Conservation (phyloP, 179 eudicot genomes). For the Corrigiola litoralis region DNA sequence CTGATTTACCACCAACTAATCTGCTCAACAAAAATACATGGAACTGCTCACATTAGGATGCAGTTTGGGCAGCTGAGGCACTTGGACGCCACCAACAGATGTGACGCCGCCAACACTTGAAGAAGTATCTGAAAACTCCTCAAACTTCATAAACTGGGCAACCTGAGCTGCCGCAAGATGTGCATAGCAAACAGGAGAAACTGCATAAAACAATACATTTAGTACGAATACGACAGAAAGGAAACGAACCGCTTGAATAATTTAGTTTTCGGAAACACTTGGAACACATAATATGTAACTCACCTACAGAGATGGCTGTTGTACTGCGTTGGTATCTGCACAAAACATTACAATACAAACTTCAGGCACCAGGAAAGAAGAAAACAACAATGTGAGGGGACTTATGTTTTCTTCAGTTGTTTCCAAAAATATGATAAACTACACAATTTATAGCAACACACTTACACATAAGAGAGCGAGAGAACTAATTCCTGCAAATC, state of each 20-base stretch:
- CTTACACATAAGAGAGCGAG: slow-evolving; percentile 36
- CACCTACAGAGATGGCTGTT: slow-evolving; percentile 57
- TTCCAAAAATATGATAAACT: too few species aligned
- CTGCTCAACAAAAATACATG: slow-evolving; percentile 56
- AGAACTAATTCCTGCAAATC: slow-evolving; percentile 39
- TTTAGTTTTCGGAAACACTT: neutral
- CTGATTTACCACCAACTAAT: too few species aligned
- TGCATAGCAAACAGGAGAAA: slow-evolving; percentile 54
- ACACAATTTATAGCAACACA: neutral
- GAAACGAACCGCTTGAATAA: neutral
- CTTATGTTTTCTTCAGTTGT: neutral
- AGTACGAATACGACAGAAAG: neutral
- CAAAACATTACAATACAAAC: neutral
- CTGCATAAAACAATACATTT: slow-evolving; percentile 21
- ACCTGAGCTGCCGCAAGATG: slow-evolving; percentile 54
- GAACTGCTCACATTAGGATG: slow-evolving; percentile 29
- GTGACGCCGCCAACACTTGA: slow-evolving; percentile 40
- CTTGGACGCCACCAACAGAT: slow-evolving; percentile 21
- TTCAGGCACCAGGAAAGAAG: neutral
- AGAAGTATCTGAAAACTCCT: slow-evolving; percentile 34
- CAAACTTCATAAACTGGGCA: slow-evolving; percentile 45
- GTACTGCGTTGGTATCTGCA: slow-evolving; percentile 67
- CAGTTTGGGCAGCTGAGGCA: slow-evolving; percentile 43
- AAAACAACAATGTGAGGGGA: neutral
- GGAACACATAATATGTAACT: neutral